phyloP scores from a whole-genome alignment of 2,329 filamentous ascomycete genomes.

The Microdochium paspali region DNA sequence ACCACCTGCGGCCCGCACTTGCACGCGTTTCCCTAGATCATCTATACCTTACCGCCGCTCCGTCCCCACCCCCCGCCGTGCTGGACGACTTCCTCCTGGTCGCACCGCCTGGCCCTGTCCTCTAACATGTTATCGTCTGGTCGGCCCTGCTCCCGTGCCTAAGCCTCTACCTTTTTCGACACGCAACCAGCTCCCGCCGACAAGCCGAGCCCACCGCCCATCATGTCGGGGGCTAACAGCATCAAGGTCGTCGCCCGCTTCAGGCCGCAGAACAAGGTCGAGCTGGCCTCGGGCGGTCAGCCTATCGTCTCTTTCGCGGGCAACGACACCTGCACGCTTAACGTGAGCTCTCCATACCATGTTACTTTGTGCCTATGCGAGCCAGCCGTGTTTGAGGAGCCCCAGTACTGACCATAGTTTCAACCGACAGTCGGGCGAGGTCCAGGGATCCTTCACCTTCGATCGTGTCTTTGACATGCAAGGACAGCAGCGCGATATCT shows the following conservation, averaged over 20 bases:
- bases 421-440: conserved; percentile 62
- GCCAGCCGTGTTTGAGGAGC: not conserved
- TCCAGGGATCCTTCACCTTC: conserved; percentile 83
- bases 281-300: conserved; percentile 82
- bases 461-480: conserved; percentile 95
- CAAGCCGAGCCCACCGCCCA: conserved; percentile 17
- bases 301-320: conserved; percentile 84
- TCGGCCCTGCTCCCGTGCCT: conserved; percentile 14
- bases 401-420: conserved; percentile 15
- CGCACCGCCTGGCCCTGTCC: not conserved
- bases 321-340: conserved; percentile 79
- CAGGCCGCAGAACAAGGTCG: conserved; percentile 91
- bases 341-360: conserved; percentile 47
- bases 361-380: not conserved
- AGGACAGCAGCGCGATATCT: conserved; percentile 85
- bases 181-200: not conserved
- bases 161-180: conserved; percentile 7
- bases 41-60: not conserved
- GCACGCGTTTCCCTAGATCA: not conserved
- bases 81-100: not conserved
- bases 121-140: conserved; percentile 3
- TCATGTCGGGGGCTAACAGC: conserved; percentile 51
- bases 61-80: not conserved
- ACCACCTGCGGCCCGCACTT: not conserved
- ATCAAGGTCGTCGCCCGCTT: conserved; percentile 96